These are phyloP conservation scores for Phoma sp. DNA, from an alignment of 2,329 filamentous ascomycete species.

Conservation along the genomic window DNA sequence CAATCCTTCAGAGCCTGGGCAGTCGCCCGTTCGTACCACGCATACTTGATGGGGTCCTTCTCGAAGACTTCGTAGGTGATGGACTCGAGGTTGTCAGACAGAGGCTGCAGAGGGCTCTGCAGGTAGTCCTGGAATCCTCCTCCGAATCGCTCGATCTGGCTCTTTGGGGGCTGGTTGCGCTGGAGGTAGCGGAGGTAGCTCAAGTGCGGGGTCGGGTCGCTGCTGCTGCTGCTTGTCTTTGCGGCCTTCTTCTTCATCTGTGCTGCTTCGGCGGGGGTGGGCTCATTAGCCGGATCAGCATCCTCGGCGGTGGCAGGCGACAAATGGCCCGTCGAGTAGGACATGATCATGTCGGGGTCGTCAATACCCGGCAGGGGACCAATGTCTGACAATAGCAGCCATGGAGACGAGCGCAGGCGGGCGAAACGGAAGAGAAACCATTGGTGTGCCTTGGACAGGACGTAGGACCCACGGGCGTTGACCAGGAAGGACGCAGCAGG, in stretches of 20 bases:
- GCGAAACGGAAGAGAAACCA: slow-evolving; percentile 64
- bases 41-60: slow-evolving; percentile 97
- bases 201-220: slow-evolving; percentile 70
- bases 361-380: slow-evolving; percentile 61
- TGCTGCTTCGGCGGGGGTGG: slow-evolving; percentile 74
- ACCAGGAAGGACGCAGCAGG: slow-evolving; percentile 62
- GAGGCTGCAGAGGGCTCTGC: slow-evolving; percentile 90
- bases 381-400: slow-evolving; percentile 67
- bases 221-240: slow-evolving; percentile 56
- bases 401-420: slow-evolving; percentile 64
- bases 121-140: slow-evolving; percentile 90
- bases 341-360: slow-evolving; percentile 48
- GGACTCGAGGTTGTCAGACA: slow-evolving; percentile 95
- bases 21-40: slow-evolving; percentile 90
- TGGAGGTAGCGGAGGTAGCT: slow-evolving; percentile 87
- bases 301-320: slow-evolving; percentile 55
- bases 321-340: slow-evolving; percentile 45
- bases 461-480: slow-evolving; percentile 66
- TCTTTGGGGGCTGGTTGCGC: slow-evolving; percentile 74
- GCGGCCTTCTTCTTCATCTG: slow-evolving; percentile 43
- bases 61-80: slow-evolving; percentile 99
- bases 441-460: slow-evolving; percentile 66
- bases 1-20: slow-evolving; percentile 83
- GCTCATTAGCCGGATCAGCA: slow-evolving; percentile 52
- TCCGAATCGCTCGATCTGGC: slow-evolving; percentile 70